A percentile compares a stretch with the other conserved stretches of the same genome.
Conservation (phyloP, 1,284 basidiomycete species). For the Gastroboletus turbinatus region DNA sequence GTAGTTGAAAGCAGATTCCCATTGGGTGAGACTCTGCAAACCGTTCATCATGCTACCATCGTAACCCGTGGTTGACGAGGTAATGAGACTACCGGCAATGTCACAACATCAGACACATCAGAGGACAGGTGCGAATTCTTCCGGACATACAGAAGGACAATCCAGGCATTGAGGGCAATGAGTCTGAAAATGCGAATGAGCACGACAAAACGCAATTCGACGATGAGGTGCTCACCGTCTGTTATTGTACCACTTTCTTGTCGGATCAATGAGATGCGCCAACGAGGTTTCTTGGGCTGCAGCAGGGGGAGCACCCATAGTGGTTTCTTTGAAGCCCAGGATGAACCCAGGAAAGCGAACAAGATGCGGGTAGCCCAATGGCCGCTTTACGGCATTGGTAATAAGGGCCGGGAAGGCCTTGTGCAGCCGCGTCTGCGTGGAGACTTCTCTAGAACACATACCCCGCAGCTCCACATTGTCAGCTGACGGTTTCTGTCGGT, state of each 20-base stretch:
- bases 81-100: constrained; percentile 53
- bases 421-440: no score
- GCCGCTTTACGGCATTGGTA: neutral
- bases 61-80: constrained; percentile 75
- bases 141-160: constrained; percentile 56
- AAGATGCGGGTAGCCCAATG: no score
- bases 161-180: constrained; percentile 66
- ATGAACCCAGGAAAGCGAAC: no score
- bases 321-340: constrained; percentile 17
- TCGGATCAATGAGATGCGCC: constrained; percentile 60
- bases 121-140: neutral
- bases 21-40: constrained; percentile 63
- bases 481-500: neutral
- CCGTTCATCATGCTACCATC: constrained; percentile 81
- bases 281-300: constrained; percentile 41
- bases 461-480: neutral
- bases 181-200: constrained; percentile 41
- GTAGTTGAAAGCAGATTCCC: constrained; percentile 55
- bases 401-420: no score
- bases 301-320: constrained; percentile 49
- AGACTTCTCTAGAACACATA: neutral
- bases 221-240: constrained; percentile 48
- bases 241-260: constrained; percentile 72
- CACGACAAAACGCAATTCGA: neutral
- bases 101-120: constrained; percentile 2